phyloP scores from a whole-genome alignment of 106 monocot species.

The Chionographis japonica region DNA sequence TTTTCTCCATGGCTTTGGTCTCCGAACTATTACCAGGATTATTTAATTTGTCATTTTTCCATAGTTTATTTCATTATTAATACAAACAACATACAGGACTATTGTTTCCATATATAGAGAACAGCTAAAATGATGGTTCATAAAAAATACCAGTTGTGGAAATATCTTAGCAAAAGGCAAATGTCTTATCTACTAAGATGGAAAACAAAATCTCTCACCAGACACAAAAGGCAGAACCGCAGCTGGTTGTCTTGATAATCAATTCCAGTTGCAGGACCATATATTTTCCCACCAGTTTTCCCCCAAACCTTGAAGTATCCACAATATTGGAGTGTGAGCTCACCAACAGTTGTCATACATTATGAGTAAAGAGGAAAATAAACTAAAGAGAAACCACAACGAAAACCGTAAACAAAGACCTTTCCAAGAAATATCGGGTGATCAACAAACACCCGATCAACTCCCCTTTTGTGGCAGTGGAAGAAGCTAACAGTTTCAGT shows the following conservation, averaged over 20 bases:
- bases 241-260: slow-evolving; percentile 85
- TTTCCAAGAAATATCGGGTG: slow-evolving; percentile 85
- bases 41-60: no score
- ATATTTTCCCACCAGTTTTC: slow-evolving; percentile 75
- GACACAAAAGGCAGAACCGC: slow-evolving; percentile 61
- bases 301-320: slow-evolving; percentile 69
- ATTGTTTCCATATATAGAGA: no score
- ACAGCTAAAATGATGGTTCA: not conserved
- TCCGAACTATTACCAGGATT: no score
- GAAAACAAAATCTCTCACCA: slow-evolving; percentile 38
- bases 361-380: not conserved
- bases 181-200: not conserved
- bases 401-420: slow-evolving; percentile 25
- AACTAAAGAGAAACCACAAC: not conserved
- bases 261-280: slow-evolving; percentile 75
- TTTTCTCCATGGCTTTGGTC: no score
- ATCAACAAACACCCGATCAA: slow-evolving; percentile 94
- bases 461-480: slow-evolving; percentile 88
- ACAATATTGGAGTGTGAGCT: not conserved
- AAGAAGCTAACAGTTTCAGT: slow-evolving; percentile 68
- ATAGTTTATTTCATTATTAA: no score
- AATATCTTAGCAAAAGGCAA: not conserved
- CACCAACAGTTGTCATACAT: not conserved
- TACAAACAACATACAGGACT: no score
- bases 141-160: not conserved